Conservation (phyloP, 1,284 basidiomycete species). For the Ceratobasidium sp. region DNA sequence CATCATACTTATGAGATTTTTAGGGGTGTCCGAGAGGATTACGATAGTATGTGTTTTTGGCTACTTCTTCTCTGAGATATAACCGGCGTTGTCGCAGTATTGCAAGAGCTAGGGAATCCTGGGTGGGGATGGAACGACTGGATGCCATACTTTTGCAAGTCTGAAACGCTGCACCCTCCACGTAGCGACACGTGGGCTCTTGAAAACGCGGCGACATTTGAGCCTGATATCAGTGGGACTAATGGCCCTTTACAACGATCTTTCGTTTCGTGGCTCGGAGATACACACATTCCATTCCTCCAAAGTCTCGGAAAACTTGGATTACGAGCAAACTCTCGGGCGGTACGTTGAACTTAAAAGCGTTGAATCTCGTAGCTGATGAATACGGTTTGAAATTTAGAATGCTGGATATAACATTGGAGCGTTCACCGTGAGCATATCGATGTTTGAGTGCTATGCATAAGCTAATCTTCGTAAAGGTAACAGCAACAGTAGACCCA, state of each 20-base stretch:
- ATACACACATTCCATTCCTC: conserved; percentile 44
- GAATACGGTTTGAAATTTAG: neutral
- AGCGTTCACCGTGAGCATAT: conserved; percentile 41
- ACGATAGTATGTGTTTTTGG: conserved; percentile 39
- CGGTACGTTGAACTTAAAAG: conserved; percentile 20
- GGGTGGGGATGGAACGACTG: conserved; percentile 46
- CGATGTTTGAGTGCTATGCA: neutral
- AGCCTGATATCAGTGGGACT: conserved; percentile 41
- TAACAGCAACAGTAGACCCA: conserved; percentile 16
- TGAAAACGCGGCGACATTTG: conserved; percentile 43
- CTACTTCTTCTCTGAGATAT: neutral
- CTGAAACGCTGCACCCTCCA: conserved; percentile 43
- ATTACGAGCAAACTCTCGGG: conserved; percentile 40
- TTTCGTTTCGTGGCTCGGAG: conserved; percentile 43
- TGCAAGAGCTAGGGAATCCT: conserved; percentile 41
- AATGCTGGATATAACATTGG: conserved; percentile 44
- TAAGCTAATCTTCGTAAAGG: neutral
- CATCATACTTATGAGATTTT: neutral
- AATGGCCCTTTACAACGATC: conserved; percentile 43
- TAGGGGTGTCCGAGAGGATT: conserved; percentile 44
- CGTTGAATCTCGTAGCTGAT: neutral
- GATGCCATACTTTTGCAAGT: conserved; percentile 44
- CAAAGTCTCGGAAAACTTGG: conserved; percentile 44
- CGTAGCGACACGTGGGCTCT: conserved; percentile 18
- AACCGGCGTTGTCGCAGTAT: conserved; percentile 5